These are phyloP conservation scores for Psilocybe cyanescens DNA, from an alignment of 768 basidiomycete species.

Conservation along the genomic window DNA sequence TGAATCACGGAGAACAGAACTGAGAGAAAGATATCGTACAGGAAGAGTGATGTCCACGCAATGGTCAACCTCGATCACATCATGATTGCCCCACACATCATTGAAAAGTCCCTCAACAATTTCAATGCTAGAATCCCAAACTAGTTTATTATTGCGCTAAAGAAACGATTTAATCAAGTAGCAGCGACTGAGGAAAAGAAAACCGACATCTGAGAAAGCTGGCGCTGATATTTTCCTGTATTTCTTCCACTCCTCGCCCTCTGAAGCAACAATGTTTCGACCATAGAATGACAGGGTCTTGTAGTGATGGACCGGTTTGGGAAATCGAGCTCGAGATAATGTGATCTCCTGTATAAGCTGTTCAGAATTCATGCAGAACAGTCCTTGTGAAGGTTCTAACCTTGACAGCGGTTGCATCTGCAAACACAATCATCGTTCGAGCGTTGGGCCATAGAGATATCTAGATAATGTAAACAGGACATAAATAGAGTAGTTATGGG, in stretches of 20 bases:
- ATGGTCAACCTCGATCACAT: slow-evolving; percentile 46
- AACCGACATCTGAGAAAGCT: slow-evolving; percentile 63
- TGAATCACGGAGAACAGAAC: slow-evolving; percentile 11
- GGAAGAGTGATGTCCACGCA: slow-evolving; percentile 56
- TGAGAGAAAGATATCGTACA: slow-evolving; percentile 32
- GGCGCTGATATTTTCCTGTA: slow-evolving; percentile 66
- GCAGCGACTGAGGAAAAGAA: background rate
- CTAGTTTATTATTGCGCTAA: slow-evolving; percentile 50
- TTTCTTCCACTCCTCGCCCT: slow-evolving; percentile 68
- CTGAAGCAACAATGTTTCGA: slow-evolving; percentile 64
- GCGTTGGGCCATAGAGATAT: slow-evolving; percentile 29
- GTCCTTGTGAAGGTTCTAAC: slow-evolving; percentile 20
- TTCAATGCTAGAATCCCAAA: slow-evolving; percentile 50
- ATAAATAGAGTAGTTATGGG: background rate
- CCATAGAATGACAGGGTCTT: slow-evolving; percentile 53
- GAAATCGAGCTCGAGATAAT: slow-evolving; percentile 52
- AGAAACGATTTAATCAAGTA: background rate
- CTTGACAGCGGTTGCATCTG: slow-evolving; percentile 46
- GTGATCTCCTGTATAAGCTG: slow-evolving; percentile 50
- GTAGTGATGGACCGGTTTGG: slow-evolving; percentile 58
- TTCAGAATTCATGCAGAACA: background rate
- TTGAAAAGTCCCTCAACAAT: slow-evolving; percentile 46
- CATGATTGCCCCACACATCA: slow-evolving; percentile 50
- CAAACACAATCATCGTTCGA: slow-evolving; percentile 30
- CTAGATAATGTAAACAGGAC: slow-evolving; percentile 18